Percentiles rank a stretch among this genome's conserved stretches.
These are phyloP conservation scores for Malus sieversii DNA, from an alignment of 306 rosid genomes.

Conservation along the genomic window DNA sequence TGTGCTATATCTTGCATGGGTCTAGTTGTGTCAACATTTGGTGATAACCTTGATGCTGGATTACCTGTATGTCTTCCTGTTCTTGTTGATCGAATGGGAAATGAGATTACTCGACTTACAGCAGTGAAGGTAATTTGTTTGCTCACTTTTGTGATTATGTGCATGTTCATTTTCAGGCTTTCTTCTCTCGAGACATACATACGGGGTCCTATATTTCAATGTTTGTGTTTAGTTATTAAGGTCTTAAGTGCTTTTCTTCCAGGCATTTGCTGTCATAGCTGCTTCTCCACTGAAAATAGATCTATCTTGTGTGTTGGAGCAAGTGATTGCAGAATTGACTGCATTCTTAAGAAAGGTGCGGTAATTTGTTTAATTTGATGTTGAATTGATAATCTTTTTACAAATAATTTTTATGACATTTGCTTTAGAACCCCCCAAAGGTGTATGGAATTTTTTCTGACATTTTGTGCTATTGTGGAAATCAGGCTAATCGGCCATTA, in stretches of 20 bases:
- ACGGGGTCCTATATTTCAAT: neutral
- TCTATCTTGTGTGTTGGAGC: slow-evolving; percentile 85
- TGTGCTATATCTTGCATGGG: slow-evolving; percentile 99
- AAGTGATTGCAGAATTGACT: slow-evolving; percentile 82
- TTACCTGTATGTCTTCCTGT: slow-evolving; percentile 93
- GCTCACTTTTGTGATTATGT: slow-evolving; percentile 1
- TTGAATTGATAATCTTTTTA: neutral
- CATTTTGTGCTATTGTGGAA: slow-evolving; percentile 42
- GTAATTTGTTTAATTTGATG: slow-evolving; percentile 10
- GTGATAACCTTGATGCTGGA: slow-evolving; percentile 72
- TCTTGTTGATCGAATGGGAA: slow-evolving; percentile 99
- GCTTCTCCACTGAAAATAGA: slow-evolving; percentile 82
- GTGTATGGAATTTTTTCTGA: slow-evolving; percentile 6
- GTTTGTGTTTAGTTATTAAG: neutral
- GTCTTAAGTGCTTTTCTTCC: slow-evolving; percentile 18
- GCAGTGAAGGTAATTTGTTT: slow-evolving; percentile 80
- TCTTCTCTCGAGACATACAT: neutral
- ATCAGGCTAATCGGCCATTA: slow-evolving; percentile 93
- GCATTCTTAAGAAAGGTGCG: slow-evolving; percentile 91
- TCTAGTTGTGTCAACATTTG: slow-evolving; percentile 92
- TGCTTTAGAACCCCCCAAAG: neutral
- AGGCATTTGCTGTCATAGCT: slow-evolving; percentile 98
- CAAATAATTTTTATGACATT: neutral
- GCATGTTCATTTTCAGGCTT: neutral
- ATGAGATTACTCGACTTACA: slow-evolving; percentile 96